Evolutionary conservation across 2,329 filamentous ascomycete species (phyloP), one percentile per base, ranked within the genome.

Genomic region (Epichloe festucae): DNA sequence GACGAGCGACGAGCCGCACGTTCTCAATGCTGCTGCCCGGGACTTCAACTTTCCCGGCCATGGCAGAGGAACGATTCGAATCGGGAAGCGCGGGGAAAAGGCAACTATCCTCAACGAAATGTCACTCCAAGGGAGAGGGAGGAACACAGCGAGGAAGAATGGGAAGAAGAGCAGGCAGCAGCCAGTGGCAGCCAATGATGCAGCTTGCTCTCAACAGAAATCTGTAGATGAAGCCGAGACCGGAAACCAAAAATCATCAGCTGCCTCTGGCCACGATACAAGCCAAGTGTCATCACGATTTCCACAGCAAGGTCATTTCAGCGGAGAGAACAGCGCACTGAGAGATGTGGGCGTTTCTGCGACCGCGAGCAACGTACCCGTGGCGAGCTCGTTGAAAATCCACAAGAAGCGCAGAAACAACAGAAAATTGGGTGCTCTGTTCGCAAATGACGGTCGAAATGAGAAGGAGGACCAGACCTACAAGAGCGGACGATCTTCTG

Each of bases 21-120:
- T 49, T 10, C 42, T 49, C 42, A 46, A 21, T n/a, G 14, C 27
- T 27, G 38, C 43, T 21, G 39, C 21, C 38, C 23, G 8, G 38
- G 35, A 31, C 5, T 53, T 44, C 17, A 39, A 44, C 5, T 51
- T 48, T 46, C 39, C 52, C 23, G 35, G 27, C 34, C 27, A 47
- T 39, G 48, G 48, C n/a, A 45, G 45, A 36, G 52, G 21, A 17
- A 51, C 52, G 5, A 34, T 51, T 12, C 45, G 48, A 17, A 5
- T 46, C 1, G 23, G 34, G 3, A 40, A 21, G 23, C 12, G 27
- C 5, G 23, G 8, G 5, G 14, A 39, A 3, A 44, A 38, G 48
- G n/a, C 23, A n/a, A 31, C 15, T 6, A 15, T 47, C 23, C 19
- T 45, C 34, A 34, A 36, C 8, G 45, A 43, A 39, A 21, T 8